Conservation (phyloP, 2,329 filamentous ascomycete species). For the Fusarium kyushuense region DNA sequence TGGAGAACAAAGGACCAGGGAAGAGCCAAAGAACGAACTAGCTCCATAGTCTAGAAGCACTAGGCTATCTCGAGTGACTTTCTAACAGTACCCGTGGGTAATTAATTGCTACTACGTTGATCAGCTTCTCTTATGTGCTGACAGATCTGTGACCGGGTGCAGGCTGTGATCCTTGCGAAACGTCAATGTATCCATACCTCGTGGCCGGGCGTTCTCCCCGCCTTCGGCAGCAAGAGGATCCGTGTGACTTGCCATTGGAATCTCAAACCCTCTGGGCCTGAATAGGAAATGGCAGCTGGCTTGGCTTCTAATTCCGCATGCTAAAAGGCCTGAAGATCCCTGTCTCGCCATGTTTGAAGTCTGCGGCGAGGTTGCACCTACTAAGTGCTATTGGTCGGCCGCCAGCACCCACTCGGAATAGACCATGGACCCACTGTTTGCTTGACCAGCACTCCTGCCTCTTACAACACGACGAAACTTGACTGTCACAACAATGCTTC, state of each 20-base stretch:
- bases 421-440: constrained; percentile 24
- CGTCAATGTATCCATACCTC: constrained; percentile 23
- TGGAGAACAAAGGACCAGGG: constrained; percentile 27
- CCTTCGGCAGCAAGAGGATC: constrained; percentile 33
- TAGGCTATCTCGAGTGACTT: neutral
- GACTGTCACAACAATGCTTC: constrained; percentile 63
- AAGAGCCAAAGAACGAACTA: constrained; percentile 9
- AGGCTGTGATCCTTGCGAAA: constrained; percentile 31
- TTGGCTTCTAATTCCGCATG: constrained; percentile 10
- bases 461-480: constrained; percentile 56
- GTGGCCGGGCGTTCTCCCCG: constrained; percentile 28
- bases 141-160: constrained; percentile 33
- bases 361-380: constrained; percentile 23
- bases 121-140: neutral
- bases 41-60: constrained; percentile 3
- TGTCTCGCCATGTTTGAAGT: constrained; percentile 41
- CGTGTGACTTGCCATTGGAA: constrained; percentile 39
- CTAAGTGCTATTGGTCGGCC: neutral
- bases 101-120: too few species aligned
- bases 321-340: constrained; percentile 12
- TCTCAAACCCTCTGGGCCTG: constrained; percentile 31
- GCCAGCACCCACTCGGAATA: constrained; percentile 25
- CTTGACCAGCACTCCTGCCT: constrained; percentile 41
- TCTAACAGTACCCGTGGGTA: neutral
- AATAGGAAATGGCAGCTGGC: constrained; percentile 19